Evolutionary conservation across 2,329 filamentous ascomycete genomes (phyloP), one percentile per base, ranked within the genome.

Genomic region (Penicillium rolfsii): DNA sequence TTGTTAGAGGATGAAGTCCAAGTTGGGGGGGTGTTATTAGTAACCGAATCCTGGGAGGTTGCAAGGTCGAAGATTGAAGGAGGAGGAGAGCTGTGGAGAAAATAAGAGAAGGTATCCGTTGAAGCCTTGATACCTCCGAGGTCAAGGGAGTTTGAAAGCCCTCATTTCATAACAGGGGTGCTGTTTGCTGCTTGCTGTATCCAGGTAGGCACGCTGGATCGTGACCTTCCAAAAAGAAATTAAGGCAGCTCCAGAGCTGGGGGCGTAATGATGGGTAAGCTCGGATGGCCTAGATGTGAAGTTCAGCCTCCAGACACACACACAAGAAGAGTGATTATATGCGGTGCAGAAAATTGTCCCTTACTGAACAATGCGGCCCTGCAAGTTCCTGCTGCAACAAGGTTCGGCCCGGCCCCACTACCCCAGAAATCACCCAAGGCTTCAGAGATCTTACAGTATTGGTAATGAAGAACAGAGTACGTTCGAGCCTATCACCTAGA

Each of bases 371-470:
- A 52, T 54, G 52, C 38, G 38, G 36, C 52, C 45, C 35, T 26
- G 50, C 52, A 54, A 38, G 24, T 28, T 43, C 14, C 36, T 12
- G 24, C 52, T 33, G 36, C 26, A 8, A 54, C 38, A 43, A 54
- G 36, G 36, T 19, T 54, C 52, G 52, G 52, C 16, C 50, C 50
- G 50, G 50, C 50, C 38, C 52, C 52, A 43, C 52, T 26, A 28
- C 52, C 35, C 52, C 52, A 43, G 35, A 22, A n/a, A n/a, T 7
- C 19, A 30, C 45, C 43, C 24, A 26, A 30, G 26, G 19, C 28
- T 48, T 6, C 45, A 16, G 12, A 33, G 30, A 11, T 9, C 40
- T 3, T 22, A 12, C 5, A 2, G 4, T 43, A 22, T 46, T 28
- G 43, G 43, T 22, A 28, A 33, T 22, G 11, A 35, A 35, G 28